Conservation (phyloP, 2,329 filamentous ascomycete genomes). For the Aspergillus sp. region DNA sequence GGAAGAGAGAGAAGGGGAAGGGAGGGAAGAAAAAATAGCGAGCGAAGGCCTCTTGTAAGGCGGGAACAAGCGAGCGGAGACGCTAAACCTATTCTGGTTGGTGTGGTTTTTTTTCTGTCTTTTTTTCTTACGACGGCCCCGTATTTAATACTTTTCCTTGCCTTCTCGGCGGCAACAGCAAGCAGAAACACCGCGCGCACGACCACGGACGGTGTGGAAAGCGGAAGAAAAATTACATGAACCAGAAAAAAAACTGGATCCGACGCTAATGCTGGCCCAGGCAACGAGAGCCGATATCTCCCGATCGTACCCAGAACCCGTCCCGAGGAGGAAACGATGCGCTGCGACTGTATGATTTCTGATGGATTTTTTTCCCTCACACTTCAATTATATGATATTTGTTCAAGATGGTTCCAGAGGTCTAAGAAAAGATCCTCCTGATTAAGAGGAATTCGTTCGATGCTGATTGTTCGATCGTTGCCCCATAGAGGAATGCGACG, state of each 20-base stretch:
- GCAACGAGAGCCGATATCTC: constrained; percentile 37
- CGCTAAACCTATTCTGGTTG: constrained; percentile 22
- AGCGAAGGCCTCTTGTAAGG: constrained; percentile 34
- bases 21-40: constrained; percentile 35
- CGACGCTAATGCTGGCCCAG: constrained; percentile 23
- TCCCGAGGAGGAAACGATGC: constrained; percentile 6
- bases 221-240: constrained; percentile 11
- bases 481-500: no score
- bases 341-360: background rate
- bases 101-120: constrained; percentile 14
- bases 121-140: constrained; percentile 5
- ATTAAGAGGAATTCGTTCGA: background rate
- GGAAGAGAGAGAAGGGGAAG: constrained; percentile 43
- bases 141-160: background rate
- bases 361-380: background rate
- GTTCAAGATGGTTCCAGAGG: background rate
- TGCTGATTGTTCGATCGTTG: no score
- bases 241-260: constrained; percentile 15
- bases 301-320: constrained; percentile 28
- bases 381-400: no score
- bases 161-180: background rate
- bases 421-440: background rate
- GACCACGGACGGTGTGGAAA: background rate
- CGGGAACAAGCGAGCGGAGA: constrained; percentile 35
- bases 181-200: no score